Conservation (phyloP, 176 grass and related monocot species). For the sorghum (Sorghum bicolor) region Sorghum_bicolor_NCBIv3 NC_012879.2:56434001-56434500, state of each 20-base stretch:
- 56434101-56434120: neutral
- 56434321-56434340: slow-evolving; percentile 30
- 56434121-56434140: slow-evolving; percentile 50
- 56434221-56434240: slow-evolving; percentile 63
- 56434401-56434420: slow-evolving; percentile 78
- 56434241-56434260: slow-evolving; percentile 84
- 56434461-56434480: slow-evolving; percentile 56
- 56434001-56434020: neutral
- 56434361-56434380: neutral
- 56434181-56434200: slow-evolving; percentile 84
- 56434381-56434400: slow-evolving; percentile 31
- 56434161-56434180: slow-evolving; percentile 71
- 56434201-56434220: slow-evolving; percentile 93
- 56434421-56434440: slow-evolving; percentile 91
- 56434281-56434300: slow-evolving; percentile 47
- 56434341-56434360: neutral
- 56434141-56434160: slow-evolving; percentile 80
- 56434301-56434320: slow-evolving; percentile 79
- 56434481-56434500: slow-evolving; percentile 52
- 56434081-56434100: neutral
- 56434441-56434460: slow-evolving; percentile 91
- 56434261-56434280: slow-evolving; percentile 79
- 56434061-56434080: neutral
- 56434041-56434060: slow-evolving; percentile 12
- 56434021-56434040: slow-evolving; percentile 24